These are phyloP conservation scores for Peronospora destructor DNA, from an alignment of 352 stramenopile species.

Conservation along the genomic window DNA sequence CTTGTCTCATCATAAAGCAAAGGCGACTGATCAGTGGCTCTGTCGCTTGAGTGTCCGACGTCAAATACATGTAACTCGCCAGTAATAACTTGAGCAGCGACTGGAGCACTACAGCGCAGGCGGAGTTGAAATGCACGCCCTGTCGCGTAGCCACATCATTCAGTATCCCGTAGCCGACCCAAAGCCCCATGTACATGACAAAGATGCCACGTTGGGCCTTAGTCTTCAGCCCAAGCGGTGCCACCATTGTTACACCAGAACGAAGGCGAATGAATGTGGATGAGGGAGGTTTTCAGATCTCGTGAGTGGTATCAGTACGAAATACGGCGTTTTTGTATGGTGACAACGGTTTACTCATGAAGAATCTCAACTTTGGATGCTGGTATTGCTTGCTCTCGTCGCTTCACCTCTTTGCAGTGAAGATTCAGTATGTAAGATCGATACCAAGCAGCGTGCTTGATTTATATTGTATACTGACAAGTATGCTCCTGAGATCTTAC, in stretches of 20 bases:
- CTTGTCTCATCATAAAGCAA: slow-evolving; percentile 32
- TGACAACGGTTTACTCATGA: too few relatives aligned
- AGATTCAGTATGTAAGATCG: too few relatives aligned
- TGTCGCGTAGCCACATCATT: slow-evolving; percentile 72
- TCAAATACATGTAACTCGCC: slow-evolving; percentile 64
- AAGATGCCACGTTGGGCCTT: slow-evolving; percentile 65
- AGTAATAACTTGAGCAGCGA: slow-evolving; percentile 65
- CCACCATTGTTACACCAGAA: slow-evolving; percentile 18
- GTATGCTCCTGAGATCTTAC: too few relatives aligned
- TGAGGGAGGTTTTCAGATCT: not conserved
- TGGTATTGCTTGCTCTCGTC: too few relatives aligned
- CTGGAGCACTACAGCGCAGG: slow-evolving; percentile 67
- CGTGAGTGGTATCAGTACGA: too few relatives aligned
- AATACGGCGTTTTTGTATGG: too few relatives aligned
- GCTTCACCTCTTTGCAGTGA: too few relatives aligned
- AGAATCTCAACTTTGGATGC: too few relatives aligned
- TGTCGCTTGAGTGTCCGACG: slow-evolving; percentile 31
- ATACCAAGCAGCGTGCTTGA: too few relatives aligned
- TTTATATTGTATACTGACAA: too few relatives aligned
- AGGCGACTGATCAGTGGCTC: slow-evolving; percentile 24
- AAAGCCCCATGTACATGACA: slow-evolving; percentile 73
- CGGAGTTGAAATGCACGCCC: slow-evolving; percentile 65
- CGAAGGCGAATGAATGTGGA: slow-evolving; percentile 6
- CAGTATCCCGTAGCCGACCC: slow-evolving; percentile 68
- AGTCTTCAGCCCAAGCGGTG: slow-evolving; percentile 69